Evolutionary conservation across 768 basidiomycete genomes (phyloP).

Genomic region (Boletus rufocinnamomeus): DNA sequence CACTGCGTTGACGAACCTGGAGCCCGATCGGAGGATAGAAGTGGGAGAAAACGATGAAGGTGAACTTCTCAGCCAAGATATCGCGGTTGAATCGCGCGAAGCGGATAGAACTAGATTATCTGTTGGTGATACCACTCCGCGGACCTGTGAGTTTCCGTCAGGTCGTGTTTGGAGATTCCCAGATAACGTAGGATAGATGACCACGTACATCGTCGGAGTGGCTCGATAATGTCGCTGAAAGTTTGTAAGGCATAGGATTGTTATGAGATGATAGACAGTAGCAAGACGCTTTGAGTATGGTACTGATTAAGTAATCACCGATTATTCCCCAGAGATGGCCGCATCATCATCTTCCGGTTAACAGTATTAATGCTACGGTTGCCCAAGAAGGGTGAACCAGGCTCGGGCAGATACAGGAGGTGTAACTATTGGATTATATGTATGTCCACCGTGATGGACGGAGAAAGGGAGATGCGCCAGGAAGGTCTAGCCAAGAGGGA

Average conservation of each 20-base stretch:
- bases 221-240: slow-evolving; percentile 68
- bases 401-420: no score
- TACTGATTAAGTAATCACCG: not conserved
- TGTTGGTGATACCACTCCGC: slow-evolving; percentile 75
- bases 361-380: no score
- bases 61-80: slow-evolving; percentile 71
- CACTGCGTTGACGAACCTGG: slow-evolving; percentile 80
- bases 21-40: slow-evolving; percentile 59
- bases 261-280: not conserved
- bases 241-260: slow-evolving; percentile 64
- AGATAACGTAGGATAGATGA: slow-evolving; percentile 7
- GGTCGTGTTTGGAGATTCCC: slow-evolving; percentile 9
- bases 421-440: no score
- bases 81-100: slow-evolving; percentile 89
- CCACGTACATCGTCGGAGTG: slow-evolving; percentile 74
- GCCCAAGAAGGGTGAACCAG: no score
- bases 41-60: slow-evolving; percentile 54
- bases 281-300: no score
- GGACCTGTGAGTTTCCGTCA: slow-evolving; percentile 58
- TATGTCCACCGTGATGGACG: no score
- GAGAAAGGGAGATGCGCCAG: no score
- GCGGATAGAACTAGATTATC: slow-evolving; percentile 82
- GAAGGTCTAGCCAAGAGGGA: no score
- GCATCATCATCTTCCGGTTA: no score
- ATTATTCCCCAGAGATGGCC: no score